phyloP scores from a whole-genome alignment of 495 filamentous ascomycete genomes.

The Annulohypoxylon bovei region DNA sequence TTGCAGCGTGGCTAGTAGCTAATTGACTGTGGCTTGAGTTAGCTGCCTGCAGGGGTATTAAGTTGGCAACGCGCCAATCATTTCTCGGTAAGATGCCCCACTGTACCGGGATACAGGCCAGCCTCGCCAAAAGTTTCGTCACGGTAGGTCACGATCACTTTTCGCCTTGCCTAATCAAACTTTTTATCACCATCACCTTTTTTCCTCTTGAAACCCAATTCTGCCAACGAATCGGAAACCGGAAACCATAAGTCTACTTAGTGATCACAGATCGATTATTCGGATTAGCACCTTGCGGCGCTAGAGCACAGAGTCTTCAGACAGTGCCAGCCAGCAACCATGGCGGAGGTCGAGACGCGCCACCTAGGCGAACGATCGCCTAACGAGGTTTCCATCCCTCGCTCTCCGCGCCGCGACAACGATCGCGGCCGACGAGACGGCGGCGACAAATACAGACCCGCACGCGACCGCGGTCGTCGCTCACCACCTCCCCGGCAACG shows the following conservation, averaged over 20 bases:
- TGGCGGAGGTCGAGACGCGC: slow-evolving; percentile 48
- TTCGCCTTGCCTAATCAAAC: slow-evolving; percentile 24
- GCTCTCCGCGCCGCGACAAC: slow-evolving; percentile 43
- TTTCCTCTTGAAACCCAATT: not conserved
- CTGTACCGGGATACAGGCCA: slow-evolving; percentile 16
- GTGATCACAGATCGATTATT: not conserved
- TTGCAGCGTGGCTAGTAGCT: not conserved
- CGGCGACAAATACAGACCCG: slow-evolving; percentile 55
- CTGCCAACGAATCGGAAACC: not conserved
- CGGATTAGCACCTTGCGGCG: too few species aligned
- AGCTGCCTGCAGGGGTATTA: not conserved
- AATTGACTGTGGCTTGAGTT: not conserved
- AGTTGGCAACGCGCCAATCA: slow-evolving; percentile 20
- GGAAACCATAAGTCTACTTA: not conserved
- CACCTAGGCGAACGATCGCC: slow-evolving; percentile 43
- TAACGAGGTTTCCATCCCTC: slow-evolving; percentile 34
- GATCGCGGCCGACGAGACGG: slow-evolving; percentile 52
- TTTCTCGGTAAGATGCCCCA: not conserved
- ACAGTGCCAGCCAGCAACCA: slow-evolving; percentile 20
- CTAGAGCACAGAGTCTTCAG: not conserved
- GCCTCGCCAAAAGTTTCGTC: slow-evolving; percentile 35
- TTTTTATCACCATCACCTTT: slow-evolving; percentile 17
- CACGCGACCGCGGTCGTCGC: slow-evolving; percentile 28
- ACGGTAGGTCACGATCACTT: slow-evolving; percentile 12
- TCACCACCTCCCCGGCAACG: slow-evolving; percentile 41